Conservation (phyloP, 1,139 yeast species). For the Lodderomyces jiufengensis region DNA sequence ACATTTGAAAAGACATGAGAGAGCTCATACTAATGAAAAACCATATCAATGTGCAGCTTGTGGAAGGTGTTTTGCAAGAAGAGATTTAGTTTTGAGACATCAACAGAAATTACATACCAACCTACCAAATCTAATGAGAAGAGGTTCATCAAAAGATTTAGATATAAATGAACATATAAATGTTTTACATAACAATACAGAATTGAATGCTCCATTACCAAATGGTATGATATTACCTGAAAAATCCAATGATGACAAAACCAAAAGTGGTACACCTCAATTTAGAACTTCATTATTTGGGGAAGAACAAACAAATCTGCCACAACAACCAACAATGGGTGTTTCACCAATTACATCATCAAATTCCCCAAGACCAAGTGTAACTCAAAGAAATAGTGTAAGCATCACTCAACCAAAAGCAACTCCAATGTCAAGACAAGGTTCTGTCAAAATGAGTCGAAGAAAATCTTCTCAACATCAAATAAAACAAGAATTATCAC, state of each 20-base stretch:
- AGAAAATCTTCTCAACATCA: background rate
- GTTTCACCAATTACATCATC: conserved; percentile 5
- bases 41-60: conserved; percentile 67
- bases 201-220: conserved; percentile 44
- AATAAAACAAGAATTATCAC: conserved; percentile 7
- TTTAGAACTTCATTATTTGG: conserved; percentile 23
- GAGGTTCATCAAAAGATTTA: conserved; percentile 18
- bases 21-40: conserved; percentile 94
- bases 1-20: conserved; percentile 89
- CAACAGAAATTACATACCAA: conserved; percentile 40
- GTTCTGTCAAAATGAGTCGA: conserved; percentile 1
- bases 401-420: conserved; percentile 9
- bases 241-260: background rate
- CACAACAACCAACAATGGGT: conserved; percentile 8
- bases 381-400: conserved; percentile 13
- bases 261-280: conserved; percentile 14
- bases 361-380: conserved; percentile 13
- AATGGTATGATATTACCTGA: conserved; percentile 6
- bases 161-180: conserved; percentile 38
- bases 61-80: conserved; percentile 47
- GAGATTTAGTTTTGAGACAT: conserved; percentile 47
- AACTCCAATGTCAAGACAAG: conserved; percentile 7
- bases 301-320: background rate
- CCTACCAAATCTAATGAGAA: conserved; percentile 23
- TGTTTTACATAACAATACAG: conserved; percentile 42